These are phyloP conservation scores for Fusarium sp. DNA, from an alignment of 2,329 filamentous ascomycete genomes.

Conservation along the genomic window DNA sequence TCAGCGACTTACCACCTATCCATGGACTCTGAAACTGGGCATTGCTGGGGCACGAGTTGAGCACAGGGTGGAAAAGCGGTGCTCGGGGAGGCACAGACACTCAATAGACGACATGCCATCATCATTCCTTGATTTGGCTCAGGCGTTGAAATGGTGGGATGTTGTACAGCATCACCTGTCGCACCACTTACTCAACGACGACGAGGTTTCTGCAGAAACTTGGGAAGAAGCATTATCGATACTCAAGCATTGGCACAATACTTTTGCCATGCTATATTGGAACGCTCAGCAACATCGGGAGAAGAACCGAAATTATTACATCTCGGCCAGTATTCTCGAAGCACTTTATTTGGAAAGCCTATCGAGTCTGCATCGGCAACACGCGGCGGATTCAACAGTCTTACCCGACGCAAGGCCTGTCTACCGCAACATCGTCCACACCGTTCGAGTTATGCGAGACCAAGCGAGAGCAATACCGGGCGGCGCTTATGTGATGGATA, in stretches of 20 bases:
- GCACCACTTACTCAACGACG: constrained; percentile 9
- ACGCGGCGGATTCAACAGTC: constrained; percentile 24
- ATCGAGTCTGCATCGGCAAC: constrained; percentile 26
- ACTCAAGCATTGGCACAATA: constrained; percentile 38
- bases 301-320: constrained; percentile 24
- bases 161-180: constrained; percentile 34
- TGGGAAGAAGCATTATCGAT: constrained; percentile 29
- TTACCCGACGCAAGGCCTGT: constrained; percentile 37
- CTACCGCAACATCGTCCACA: constrained; percentile 41
- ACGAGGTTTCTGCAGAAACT: not conserved
- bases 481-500: constrained; percentile 27
- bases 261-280: constrained; percentile 34
- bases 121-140: constrained; percentile 33
- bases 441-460: constrained; percentile 17
- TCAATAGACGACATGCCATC: constrained; percentile 32
- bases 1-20: constrained; percentile 44
- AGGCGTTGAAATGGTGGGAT: constrained; percentile 44
- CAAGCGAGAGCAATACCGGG: constrained; percentile 7
- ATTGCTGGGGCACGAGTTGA: constrained; percentile 14
- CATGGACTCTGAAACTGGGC: constrained; percentile 38
- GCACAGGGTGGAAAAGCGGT: constrained; percentile 6
- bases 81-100: constrained; percentile 26
- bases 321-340: constrained; percentile 40
- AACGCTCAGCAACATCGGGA: constrained; percentile 17
- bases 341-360: constrained; percentile 41